A percentile compares a stretch with the other conserved stretches of the same genome.
phyloP scores from a whole-genome alignment of 1,139 yeast species.

The Yamadazyma taylorii region DNA sequence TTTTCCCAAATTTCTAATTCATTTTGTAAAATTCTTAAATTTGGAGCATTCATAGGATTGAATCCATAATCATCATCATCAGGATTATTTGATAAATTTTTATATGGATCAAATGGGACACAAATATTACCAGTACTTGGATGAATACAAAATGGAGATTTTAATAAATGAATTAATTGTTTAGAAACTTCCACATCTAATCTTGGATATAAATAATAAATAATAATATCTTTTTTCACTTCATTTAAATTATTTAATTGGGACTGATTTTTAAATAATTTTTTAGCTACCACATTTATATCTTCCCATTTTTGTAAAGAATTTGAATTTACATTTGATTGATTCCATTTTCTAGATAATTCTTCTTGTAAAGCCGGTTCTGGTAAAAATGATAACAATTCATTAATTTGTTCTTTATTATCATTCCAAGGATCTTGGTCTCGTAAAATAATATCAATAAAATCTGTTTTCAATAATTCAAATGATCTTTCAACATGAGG shows the following conservation, averaged over 20 bases:
- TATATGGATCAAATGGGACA: slow-evolving; percentile 78
- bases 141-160: slow-evolving; percentile 97
- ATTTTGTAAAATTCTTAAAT: slow-evolving; percentile 57
- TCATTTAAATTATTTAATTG: slow-evolving; percentile 53
- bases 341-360: slow-evolving; percentile 49
- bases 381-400: slow-evolving; percentile 60
- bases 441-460: slow-evolving; percentile 62
- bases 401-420: slow-evolving; percentile 41
- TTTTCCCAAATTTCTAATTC: slow-evolving; percentile 51
- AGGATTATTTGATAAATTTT: slow-evolving; percentile 33
- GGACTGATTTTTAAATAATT: slow-evolving; percentile 43
- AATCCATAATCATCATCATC: slow-evolving; percentile 54
- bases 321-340: slow-evolving; percentile 26
- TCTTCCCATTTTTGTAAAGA: slow-evolving; percentile 76
- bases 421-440: slow-evolving; percentile 82
- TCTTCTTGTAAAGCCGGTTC: slow-evolving; percentile 57
- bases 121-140: slow-evolving; percentile 98
- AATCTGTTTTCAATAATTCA: slow-evolving; percentile 61
- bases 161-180: slow-evolving; percentile 86
- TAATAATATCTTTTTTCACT: slow-evolving; percentile 80
- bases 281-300: slow-evolving; percentile 59
- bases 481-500: slow-evolving; percentile 83
- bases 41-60: slow-evolving; percentile 81
- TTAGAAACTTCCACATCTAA: slow-evolving; percentile 91
- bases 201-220: slow-evolving; percentile 84